These are phyloP conservation scores for Dichotomopilus funicola DNA, from an alignment of 2,329 filamentous ascomycete genomes.

Conservation along the genomic window DNA sequence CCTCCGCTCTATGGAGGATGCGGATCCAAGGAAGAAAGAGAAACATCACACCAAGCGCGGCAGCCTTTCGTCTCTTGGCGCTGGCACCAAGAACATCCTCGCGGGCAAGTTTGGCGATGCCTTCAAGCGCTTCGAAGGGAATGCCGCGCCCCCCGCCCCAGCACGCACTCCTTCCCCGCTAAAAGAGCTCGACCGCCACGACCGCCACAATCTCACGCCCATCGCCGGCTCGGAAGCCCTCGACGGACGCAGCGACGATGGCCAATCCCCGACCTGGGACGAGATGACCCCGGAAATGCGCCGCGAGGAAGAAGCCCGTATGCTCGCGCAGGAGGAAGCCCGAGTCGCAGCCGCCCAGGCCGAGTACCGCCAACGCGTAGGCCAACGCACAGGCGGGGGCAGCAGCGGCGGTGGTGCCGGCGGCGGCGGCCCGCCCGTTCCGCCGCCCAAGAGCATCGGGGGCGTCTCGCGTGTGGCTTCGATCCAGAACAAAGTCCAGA, in stretches of 20 bases:
- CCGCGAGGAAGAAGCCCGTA: constrained; percentile 77
- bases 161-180: constrained; percentile 43
- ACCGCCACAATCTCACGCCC: constrained; percentile 53
- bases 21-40: constrained; percentile 51
- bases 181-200: constrained; percentile 42
- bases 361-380: constrained; percentile 73
- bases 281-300: constrained; percentile 80
- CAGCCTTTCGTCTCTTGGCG: constrained; percentile 60
- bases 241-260: constrained; percentile 60
- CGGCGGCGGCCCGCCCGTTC: constrained; percentile 32
- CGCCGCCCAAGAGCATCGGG: constrained; percentile 50
- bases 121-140: constrained; percentile 80
- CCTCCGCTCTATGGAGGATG: constrained; percentile 66
- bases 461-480: constrained; percentile 63
- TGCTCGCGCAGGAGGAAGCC: constrained; percentile 79
- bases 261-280: constrained; percentile 53
- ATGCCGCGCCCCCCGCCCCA: constrained; percentile 25
- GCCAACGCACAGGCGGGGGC: constrained; percentile 38
- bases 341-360: constrained; percentile 83
- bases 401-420: constrained; percentile 14
- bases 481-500: constrained; percentile 89
- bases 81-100: constrained; percentile 74
- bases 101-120: constrained; percentile 87
- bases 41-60: constrained; percentile 63
- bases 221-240: constrained; percentile 72